These are phyloP conservation scores for Oryza coarctata DNA, from an alignment of 176 grass and related monocot genomes.

Conservation along the genomic window DNA sequence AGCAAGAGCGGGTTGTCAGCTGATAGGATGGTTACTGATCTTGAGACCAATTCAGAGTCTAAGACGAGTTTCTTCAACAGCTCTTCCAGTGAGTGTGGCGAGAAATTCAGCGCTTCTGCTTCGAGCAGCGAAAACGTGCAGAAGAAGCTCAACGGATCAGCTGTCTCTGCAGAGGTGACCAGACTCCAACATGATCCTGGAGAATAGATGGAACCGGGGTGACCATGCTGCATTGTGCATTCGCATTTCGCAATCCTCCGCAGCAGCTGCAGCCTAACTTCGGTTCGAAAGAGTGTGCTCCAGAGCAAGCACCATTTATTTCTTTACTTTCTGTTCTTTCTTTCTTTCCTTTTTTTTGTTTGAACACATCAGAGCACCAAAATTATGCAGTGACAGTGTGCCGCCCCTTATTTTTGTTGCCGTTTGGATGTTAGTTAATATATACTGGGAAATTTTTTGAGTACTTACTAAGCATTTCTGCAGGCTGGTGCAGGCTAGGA, in stretches of 20 bases:
- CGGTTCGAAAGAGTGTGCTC: not conserved
- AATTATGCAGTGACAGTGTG: not conserved
- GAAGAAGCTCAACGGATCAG: not conserved
- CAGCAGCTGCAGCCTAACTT: not conserved
- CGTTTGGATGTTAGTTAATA: not conserved
- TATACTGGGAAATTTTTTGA: too few species aligned
- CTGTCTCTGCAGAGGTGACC: constrained; percentile 16
- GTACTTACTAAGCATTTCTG: not conserved
- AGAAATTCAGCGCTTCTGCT: not conserved
- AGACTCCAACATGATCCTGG: constrained; percentile 37
- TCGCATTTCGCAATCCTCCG: not conserved
- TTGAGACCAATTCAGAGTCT: constrained; percentile 21
- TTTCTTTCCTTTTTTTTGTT: too few species aligned
- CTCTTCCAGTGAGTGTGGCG: not conserved
- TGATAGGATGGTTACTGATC: constrained; percentile 11
- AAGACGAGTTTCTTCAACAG: constrained; percentile 35
- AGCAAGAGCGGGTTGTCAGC: not conserved
- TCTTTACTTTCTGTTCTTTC: too few species aligned
- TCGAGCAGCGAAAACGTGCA: not conserved
- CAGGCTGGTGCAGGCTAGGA: not conserved
- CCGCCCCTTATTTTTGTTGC: not conserved
- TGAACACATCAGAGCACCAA: not conserved
- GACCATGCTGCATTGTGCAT: not conserved
- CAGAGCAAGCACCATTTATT: not conserved
- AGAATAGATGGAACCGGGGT: not conserved